These are phyloP conservation scores for Irpex sp. DNA, from an alignment of 1,284 basidiomycete species.

Conservation along the genomic window DNA sequence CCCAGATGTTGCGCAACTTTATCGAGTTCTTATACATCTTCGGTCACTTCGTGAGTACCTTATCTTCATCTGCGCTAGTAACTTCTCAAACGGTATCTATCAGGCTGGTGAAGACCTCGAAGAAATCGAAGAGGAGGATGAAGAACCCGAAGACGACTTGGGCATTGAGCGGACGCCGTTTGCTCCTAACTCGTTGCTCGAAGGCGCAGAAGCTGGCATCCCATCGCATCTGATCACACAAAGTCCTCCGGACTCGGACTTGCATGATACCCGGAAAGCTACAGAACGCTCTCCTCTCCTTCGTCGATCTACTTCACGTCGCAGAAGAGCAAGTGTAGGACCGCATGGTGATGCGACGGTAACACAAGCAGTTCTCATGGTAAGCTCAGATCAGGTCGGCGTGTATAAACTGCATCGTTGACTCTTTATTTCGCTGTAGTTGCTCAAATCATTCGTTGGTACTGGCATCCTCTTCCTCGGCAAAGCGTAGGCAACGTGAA, in stretches of 20 bases:
- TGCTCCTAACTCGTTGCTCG: conserved; percentile 14
- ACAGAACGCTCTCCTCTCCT: conserved; percentile 28
- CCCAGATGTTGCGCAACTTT: conserved; percentile 74
- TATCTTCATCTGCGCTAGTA: neutral
- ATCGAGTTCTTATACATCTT: conserved; percentile 91
- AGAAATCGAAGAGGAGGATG: conserved; percentile 54
- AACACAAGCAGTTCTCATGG: conserved; percentile 88
- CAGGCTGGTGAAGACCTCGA: conserved; percentile 94
- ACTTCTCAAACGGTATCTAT: neutral
- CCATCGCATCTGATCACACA: conserved; percentile 10
- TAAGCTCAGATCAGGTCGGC: conserved; percentile 24
- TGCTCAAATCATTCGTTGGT: conserved; percentile 94
- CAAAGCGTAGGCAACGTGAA: no score
- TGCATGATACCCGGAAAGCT: conserved; percentile 15
- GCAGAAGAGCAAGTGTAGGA: conserved; percentile 50
- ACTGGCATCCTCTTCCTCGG: conserved; percentile 96
- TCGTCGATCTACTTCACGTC: conserved; percentile 44
- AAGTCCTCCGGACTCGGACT: conserved; percentile 7
- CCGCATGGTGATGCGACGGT: conserved; percentile 80
- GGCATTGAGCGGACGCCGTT: neutral
- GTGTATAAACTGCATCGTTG: neutral
- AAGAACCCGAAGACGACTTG: conserved; percentile 15
- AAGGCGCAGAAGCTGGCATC: conserved; percentile 16
- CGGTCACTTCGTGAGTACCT: conserved; percentile 83
- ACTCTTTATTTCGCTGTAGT: conserved; percentile 33